Evolutionary conservation across 371 early-diverging fungal species (phyloP).

Genomic region (Mucor sp.): DNA sequence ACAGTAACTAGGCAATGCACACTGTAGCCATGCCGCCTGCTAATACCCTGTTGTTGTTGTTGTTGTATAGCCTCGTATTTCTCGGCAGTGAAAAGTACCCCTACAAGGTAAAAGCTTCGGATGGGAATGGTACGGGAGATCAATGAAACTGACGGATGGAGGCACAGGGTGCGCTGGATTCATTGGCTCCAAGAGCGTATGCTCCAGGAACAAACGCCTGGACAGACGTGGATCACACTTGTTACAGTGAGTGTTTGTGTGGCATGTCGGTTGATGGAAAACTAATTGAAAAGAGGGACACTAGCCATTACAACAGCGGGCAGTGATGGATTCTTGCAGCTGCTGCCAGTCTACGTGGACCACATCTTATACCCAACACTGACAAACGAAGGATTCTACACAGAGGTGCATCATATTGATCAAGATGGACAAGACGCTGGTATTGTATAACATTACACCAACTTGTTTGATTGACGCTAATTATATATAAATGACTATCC

Average conservation of each 20-base stretch:
- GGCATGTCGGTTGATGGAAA: background rate
- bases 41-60: background rate
- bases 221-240: constrained; percentile 48
- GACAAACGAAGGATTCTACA: constrained; percentile 55
- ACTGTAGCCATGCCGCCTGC: background rate
- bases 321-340: constrained; percentile 53
- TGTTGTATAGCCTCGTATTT: constrained; percentile 52
- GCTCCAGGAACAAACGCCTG: constrained; percentile 63
- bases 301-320: constrained; percentile 58
- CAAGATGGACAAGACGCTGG: constrained; percentile 41
- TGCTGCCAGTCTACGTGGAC: constrained; percentile 53
- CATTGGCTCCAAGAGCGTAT: constrained; percentile 57
- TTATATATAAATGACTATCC: constrained; percentile 10
- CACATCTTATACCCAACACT: constrained; percentile 61
- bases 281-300: background rate
- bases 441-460: constrained; percentile 22
- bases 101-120: constrained; percentile 35
- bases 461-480: constrained; percentile 11
- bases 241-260: constrained; percentile 40
- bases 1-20: constrained; percentile 35
- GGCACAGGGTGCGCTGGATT: constrained; percentile 56
- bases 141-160: background rate
- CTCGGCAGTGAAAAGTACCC: constrained; percentile 60
- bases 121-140: background rate
- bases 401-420: constrained; percentile 50